phyloP scores from a whole-genome alignment of 768 basidiomycete genomes.

The Suillus ampliporus region DNA sequence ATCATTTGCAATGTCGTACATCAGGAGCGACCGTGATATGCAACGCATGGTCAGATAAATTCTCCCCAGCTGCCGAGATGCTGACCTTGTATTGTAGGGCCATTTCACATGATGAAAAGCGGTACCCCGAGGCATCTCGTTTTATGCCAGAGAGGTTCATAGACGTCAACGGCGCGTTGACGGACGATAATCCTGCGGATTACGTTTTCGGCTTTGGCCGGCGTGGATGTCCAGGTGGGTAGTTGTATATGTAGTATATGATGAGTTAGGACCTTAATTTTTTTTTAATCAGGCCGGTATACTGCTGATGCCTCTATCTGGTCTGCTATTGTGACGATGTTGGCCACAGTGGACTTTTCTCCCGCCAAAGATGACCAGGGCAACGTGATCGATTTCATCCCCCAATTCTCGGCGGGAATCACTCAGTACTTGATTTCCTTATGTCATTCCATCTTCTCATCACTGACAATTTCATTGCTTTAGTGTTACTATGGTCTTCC shows the following conservation, averaged over 20 bases:
- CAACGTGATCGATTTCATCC: slow-evolving; percentile 5
- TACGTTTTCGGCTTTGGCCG: slow-evolving; percentile 44
- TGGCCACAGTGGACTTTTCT: slow-evolving; percentile 6
- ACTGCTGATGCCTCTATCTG: slow-evolving; percentile 12
- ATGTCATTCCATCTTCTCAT: background rate
- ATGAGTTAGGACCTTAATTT: too few species aligned
- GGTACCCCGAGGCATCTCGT: too few species aligned
- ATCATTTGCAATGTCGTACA: background rate
- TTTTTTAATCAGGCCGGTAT: slow-evolving; percentile 24
- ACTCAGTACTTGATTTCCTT: slow-evolving; percentile 8
- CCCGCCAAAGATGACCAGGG: slow-evolving; percentile 5
- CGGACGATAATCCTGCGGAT: slow-evolving; percentile 32
- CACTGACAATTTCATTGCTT: background rate
- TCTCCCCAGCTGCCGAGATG: slow-evolving; percentile 26
- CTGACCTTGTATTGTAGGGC: slow-evolving; percentile 23
- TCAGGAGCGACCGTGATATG: slow-evolving; percentile 5
- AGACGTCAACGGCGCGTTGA: too few species aligned
- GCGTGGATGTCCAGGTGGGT: slow-evolving; percentile 26
- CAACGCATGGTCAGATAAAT: background rate
- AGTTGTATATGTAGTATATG: too few species aligned
- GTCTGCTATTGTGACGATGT: slow-evolving; percentile 6
- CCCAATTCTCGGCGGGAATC: slow-evolving; percentile 7
- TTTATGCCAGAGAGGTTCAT: too few species aligned
- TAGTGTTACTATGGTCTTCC: slow-evolving; percentile 21
- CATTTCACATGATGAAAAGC: too few species aligned